Evolutionary conservation across 2,329 filamentous ascomycete genomes (phyloP).

Genomic region (Capronia americana): DNA sequence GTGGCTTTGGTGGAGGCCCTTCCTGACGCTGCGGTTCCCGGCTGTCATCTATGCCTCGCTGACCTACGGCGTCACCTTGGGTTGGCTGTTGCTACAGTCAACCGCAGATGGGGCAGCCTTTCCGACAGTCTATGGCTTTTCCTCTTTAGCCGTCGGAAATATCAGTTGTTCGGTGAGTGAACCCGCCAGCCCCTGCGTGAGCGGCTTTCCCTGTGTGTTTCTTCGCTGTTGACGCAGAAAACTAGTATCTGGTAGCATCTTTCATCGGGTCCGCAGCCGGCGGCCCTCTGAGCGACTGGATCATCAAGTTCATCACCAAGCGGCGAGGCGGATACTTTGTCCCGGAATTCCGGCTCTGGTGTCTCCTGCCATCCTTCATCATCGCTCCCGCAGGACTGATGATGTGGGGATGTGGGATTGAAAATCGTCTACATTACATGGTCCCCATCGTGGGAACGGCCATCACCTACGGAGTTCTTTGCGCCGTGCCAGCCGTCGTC

Average conservation of each 20-base stretch:
- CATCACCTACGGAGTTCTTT: constrained; percentile 23
- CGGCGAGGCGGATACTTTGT: constrained; percentile 90
- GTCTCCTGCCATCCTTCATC: constrained; percentile 78
- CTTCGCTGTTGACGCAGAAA: background rate
- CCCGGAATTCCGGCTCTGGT: constrained; percentile 86
- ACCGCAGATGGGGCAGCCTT: constrained; percentile 20
- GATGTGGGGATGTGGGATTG: constrained; percentile 61
- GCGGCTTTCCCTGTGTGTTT: no score
- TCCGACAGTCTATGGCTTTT: constrained; percentile 19
- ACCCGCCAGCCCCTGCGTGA: background rate
- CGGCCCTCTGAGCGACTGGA: constrained; percentile 80
- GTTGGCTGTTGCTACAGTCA: constrained; percentile 14
- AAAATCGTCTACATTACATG: constrained; percentile 11
- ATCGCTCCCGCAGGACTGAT: constrained; percentile 83
- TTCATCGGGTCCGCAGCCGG: constrained; percentile 88
- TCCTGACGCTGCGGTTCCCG: constrained; percentile 80
- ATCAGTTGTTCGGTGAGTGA: constrained; percentile 16
- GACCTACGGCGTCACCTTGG: constrained; percentile 21
- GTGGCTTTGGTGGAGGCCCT: constrained; percentile 62
- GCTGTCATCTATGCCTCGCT: constrained; percentile 13
- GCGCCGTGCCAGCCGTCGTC: constrained; percentile 14
- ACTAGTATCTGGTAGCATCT: constrained; percentile 70
- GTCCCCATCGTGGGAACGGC: constrained; percentile 19
- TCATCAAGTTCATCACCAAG: constrained; percentile 79
- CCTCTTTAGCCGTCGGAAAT: constrained; percentile 16